Percentiles rank a stretch among this genome's conserved stretches.
Conservation (phyloP, 768 basidiomycete genomes). For the Lactarius hengduanensis region DNA sequence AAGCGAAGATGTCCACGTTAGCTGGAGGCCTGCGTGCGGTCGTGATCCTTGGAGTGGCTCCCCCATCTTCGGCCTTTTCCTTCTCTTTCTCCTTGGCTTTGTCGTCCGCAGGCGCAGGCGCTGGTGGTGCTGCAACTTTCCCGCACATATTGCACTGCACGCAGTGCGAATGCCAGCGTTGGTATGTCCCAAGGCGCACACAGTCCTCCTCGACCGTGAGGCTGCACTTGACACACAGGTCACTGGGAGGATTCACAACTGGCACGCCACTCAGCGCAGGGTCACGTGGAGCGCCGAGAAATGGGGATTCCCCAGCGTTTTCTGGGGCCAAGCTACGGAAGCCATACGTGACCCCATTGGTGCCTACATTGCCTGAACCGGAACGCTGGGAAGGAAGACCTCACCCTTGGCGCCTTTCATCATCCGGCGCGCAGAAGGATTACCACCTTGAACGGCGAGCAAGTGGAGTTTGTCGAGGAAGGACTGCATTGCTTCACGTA, state of each 20-base stretch:
- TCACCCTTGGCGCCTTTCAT: constrained; percentile 76
- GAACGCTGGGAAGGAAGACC: constrained; percentile 37
- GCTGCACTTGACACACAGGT: constrained; percentile 87
- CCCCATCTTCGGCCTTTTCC: constrained; percentile 42
- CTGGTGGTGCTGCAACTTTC: constrained; percentile 64
- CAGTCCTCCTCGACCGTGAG: constrained; percentile 97
- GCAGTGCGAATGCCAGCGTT: constrained; percentile 95
- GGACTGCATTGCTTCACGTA: constrained; percentile 77
- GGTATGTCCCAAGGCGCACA: constrained; percentile 91
- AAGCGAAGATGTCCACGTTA: constrained; percentile 75
- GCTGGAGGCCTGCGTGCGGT: constrained; percentile 74
- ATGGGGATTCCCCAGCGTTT: constrained; percentile 86
- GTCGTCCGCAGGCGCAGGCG: constrained; percentile 50
- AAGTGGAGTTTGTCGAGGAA: constrained; percentile 94
- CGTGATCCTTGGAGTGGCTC: constrained; percentile 56
- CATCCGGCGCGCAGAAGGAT: constrained; percentile 72
- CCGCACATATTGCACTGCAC: constrained; percentile 83
- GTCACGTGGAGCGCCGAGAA: constrained; percentile 48
- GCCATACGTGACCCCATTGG: constrained; percentile 87
- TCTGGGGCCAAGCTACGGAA: constrained; percentile 91
- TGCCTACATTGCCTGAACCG: constrained; percentile 62
- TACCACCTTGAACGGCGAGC: constrained; percentile 82
- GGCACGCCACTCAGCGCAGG: constrained; percentile 50
- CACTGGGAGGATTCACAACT: constrained; percentile 75
- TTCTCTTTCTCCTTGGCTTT: constrained; percentile 49